phyloP scores from a whole-genome alignment of 1,284 basidiomycete genomes.

The Peniophora sp. region DNA sequence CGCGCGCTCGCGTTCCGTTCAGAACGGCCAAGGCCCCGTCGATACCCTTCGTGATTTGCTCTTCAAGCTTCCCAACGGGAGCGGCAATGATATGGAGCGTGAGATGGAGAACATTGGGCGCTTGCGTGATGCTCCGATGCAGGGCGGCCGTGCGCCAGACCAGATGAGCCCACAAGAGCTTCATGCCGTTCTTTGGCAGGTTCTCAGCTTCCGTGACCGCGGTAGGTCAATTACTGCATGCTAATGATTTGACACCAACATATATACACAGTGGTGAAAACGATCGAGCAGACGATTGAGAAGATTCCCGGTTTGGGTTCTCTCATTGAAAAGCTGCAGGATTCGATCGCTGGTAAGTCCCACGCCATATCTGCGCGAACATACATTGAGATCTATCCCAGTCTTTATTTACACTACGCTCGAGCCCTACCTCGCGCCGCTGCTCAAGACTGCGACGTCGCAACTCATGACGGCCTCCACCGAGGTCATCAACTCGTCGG shows the following conservation, averaged over 20 bases:
- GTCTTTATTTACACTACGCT: constrained; percentile 80
- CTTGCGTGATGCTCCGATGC: constrained; percentile 50
- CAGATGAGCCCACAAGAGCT: constrained; percentile 88
- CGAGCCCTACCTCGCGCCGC: constrained; percentile 74
- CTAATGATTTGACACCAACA: neutral
- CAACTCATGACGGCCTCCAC: constrained; percentile 57
- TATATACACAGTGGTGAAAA: constrained; percentile 59
- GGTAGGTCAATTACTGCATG: constrained; percentile 13
- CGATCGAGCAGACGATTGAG: constrained; percentile 81
- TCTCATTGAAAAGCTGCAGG: constrained; percentile 78
- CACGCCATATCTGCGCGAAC: neutral
- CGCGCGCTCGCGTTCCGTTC: constrained; percentile 48
- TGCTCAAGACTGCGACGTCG: constrained; percentile 58
- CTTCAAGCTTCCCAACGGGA: constrained; percentile 55
- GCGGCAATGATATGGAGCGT: constrained; percentile 50
- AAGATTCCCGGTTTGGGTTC: constrained; percentile 64
- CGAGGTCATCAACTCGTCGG: constrained; percentile 72
- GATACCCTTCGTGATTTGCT: constrained; percentile 46
- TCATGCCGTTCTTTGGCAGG: constrained; percentile 78
- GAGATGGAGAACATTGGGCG: constrained; percentile 74
- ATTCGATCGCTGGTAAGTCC: constrained; percentile 58
- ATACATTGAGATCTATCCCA: constrained; percentile 12
- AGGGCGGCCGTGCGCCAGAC: constrained; percentile 57
- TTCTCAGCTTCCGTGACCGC: constrained; percentile 77
- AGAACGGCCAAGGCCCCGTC: constrained; percentile 30